phyloP scores from a whole-genome alignment of 2,329 filamentous ascomycete species.

The Ascosphaera apis region DNA sequence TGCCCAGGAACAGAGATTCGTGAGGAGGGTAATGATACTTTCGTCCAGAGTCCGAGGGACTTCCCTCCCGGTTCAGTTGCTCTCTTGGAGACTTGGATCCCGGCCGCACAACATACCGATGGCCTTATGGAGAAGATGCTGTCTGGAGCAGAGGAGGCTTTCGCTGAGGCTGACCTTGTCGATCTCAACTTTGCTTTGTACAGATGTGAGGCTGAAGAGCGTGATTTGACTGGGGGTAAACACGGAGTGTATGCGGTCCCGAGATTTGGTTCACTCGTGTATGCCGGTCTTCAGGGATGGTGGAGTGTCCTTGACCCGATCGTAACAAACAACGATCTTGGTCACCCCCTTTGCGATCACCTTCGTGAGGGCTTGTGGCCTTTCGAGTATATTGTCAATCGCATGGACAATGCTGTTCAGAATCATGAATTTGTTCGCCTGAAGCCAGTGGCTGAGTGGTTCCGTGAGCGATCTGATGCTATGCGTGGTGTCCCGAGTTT shows the following conservation, averaged over 20 bases:
- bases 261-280: constrained; percentile 61
- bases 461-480: constrained; percentile 64
- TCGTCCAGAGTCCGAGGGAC: constrained; percentile 55
- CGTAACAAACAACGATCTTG: constrained; percentile 71
- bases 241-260: constrained; percentile 85
- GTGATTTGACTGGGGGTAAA: constrained; percentile 50
- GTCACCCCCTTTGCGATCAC: constrained; percentile 82
- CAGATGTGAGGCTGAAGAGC: constrained; percentile 72
- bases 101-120: constrained; percentile 58
- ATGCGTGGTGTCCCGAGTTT: constrained; percentile 72
- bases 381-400: constrained; percentile 61
- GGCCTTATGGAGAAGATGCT: constrained; percentile 74
- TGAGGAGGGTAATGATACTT: constrained; percentile 46
- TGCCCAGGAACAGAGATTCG: constrained; percentile 53
- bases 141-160: constrained; percentile 55
- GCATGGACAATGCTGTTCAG: constrained; percentile 49
- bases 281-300: constrained; percentile 96
- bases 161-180: constrained; percentile 47
- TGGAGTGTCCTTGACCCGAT: constrained; percentile 78
- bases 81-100: constrained; percentile 90
- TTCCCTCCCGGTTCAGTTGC: constrained; percentile 91
- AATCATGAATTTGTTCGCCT: constrained; percentile 40
- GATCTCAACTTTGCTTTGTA: constrained; percentile 88
- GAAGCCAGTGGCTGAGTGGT: constrained; percentile 46
- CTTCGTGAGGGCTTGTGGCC: constrained; percentile 81